Percentiles rank a stretch among this genome's conserved stretches.
phyloP scores from a whole-genome alignment of 2,329 filamentous ascomycete genomes.

The Penicillium sclerotiorum region DNA sequence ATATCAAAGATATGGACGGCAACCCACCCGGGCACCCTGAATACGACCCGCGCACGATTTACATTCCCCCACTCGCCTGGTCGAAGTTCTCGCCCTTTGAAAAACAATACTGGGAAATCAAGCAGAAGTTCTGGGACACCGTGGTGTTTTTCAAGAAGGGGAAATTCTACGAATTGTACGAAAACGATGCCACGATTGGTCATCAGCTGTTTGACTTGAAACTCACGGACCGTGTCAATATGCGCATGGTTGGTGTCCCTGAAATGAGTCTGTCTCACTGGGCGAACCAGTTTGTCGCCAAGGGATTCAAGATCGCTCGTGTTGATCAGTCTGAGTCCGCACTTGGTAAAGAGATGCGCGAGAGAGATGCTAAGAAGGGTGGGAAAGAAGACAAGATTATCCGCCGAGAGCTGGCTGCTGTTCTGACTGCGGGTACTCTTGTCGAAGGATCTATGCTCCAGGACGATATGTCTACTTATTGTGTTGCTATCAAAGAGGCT shows the following conservation, averaged over 20 bases:
- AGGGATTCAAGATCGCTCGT: constrained; percentile 94
- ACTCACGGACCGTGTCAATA: constrained; percentile 96
- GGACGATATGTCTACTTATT: constrained; percentile 96
- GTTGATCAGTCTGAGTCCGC: constrained; percentile 98
- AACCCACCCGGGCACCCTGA: constrained; percentile 79
- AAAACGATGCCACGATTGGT: constrained; percentile 94
- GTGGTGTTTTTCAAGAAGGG: constrained; percentile 99
- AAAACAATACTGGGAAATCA: constrained; percentile 99
- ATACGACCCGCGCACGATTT: constrained; percentile 89
- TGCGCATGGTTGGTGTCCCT: constrained; percentile 98
- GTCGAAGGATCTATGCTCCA: constrained; percentile 97
- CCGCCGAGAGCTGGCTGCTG: constrained; percentile 82
- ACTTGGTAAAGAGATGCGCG: constrained; percentile 97
- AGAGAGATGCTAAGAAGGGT: constrained; percentile 65
- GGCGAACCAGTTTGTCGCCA: constrained; percentile 98
- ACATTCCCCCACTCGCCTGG: constrained; percentile 80
- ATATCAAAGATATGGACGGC: constrained; percentile 80
- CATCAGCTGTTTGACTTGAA: constrained; percentile 97
- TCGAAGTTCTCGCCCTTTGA: constrained; percentile 88
- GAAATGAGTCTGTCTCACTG: constrained; percentile 94
- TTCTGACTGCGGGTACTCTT: constrained; percentile 87
- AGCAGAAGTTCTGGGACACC: constrained; percentile 95
- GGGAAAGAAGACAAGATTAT: constrained; percentile 90
- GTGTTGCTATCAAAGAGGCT: constrained; percentile 87
- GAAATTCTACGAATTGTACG: constrained; percentile 98